Percentiles rank a stretch among this genome's conserved stretches.
Conservation (phyloP, 1,139 yeast species). For the Sugiyamaella japonica region DNA sequence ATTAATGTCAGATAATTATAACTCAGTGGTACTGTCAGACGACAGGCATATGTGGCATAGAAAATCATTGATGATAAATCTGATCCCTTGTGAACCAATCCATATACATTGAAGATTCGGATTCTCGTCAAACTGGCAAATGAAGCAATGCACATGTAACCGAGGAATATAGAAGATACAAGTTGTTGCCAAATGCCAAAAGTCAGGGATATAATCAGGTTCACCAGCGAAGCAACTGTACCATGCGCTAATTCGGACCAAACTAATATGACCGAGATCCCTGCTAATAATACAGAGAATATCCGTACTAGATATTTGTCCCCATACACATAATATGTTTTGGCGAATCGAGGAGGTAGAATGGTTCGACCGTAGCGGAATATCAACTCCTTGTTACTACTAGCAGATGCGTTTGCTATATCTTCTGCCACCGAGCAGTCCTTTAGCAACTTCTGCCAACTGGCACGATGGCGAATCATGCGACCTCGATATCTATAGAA, state of each 20-base stretch:
- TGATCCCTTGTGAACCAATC: constrained; percentile 63
- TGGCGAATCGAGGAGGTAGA: constrained; percentile 45
- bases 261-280: constrained; percentile 55
- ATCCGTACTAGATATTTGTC: constrained; percentile 51
- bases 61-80: constrained; percentile 76
- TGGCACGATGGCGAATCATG: constrained; percentile 41
- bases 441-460: constrained; percentile 44
- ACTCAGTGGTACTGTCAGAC: constrained; percentile 78
- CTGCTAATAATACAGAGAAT: constrained; percentile 44
- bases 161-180: constrained; percentile 50
- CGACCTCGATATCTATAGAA: constrained; percentile 34
- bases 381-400: constrained; percentile 26
- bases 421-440: constrained; percentile 42
- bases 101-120: constrained; percentile 73
- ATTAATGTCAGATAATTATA: constrained; percentile 74
- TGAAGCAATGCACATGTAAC: constrained; percentile 68
- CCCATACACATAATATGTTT: constrained; percentile 44
- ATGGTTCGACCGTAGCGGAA: constrained; percentile 38
- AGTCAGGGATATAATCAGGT: constrained; percentile 45
- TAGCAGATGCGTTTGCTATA: constrained; percentile 31
- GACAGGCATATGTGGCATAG: constrained; percentile 77
- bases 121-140: constrained; percentile 66
- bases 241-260: constrained; percentile 79
- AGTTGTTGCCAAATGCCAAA: constrained; percentile 40
- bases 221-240: constrained; percentile 61